Evolutionary conservation across 2,329 filamentous ascomycete genomes (phyloP).

Genomic region (Rosellinia necatrix): DNA sequence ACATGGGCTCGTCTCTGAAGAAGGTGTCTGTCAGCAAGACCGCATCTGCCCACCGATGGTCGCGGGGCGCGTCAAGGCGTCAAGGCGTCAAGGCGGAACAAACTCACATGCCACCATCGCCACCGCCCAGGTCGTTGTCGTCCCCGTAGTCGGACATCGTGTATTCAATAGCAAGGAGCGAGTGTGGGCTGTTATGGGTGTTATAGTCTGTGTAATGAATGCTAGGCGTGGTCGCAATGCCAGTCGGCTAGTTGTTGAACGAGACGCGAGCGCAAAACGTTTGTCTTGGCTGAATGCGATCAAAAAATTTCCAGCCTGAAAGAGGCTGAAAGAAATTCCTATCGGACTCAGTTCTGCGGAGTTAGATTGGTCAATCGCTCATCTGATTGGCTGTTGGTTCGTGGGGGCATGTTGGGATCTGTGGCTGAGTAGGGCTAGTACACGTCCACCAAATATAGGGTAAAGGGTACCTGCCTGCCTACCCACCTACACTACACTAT

Average conservation of each 20-base stretch:
- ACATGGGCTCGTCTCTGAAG: constrained; percentile 69
- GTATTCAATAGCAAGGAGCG: constrained; percentile 18
- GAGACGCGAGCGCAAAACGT: no score
- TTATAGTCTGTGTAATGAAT: constrained; percentile 3
- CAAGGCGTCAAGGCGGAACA: constrained; percentile 2
- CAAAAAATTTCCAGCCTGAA: constrained; percentile 32
- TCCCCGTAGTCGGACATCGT: constrained; percentile 42
- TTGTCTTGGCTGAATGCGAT: constrained; percentile 33
- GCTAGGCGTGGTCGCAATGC: constrained; percentile 18
- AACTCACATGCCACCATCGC: constrained; percentile 30
- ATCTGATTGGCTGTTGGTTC: constrained; percentile 11
- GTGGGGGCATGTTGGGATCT: background rate
- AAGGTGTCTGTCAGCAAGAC: constrained; percentile 41
- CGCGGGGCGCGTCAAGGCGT: constrained; percentile 24
- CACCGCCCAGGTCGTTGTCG: constrained; percentile 36
- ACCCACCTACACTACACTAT: no score
- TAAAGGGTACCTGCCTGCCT: background rate
- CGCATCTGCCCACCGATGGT: constrained; percentile 29
- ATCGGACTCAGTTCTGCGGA: no score
- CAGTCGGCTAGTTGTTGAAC: background rate
- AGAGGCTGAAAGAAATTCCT: constrained; percentile 38
- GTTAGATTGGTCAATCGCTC: no score
- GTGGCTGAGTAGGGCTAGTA: background rate
- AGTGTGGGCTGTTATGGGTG: background rate
- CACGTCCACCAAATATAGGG: no score